phyloP scores from a whole-genome alignment of 306 rosid genomes.

The Sicyos edulis region DNA sequence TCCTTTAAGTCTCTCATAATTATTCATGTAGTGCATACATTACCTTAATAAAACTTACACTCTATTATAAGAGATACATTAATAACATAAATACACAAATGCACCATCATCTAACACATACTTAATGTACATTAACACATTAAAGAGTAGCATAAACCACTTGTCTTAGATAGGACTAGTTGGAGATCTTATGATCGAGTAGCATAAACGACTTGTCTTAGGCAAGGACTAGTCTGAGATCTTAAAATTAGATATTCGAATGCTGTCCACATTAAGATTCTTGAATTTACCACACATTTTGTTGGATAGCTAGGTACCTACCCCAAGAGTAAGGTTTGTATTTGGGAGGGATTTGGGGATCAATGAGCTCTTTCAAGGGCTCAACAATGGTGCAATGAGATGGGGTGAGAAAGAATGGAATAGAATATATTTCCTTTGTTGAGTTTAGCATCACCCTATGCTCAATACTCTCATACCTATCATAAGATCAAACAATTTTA shows the following conservation, averaged over 20 bases:
- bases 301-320: conserved; percentile 27
- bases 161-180: too few relatives aligned
- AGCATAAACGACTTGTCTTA: too few relatives aligned
- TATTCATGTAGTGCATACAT: too few relatives aligned
- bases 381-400: conserved; percentile 40
- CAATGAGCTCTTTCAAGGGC: conserved; percentile 37
- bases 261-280: conserved; percentile 40
- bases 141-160: too few relatives aligned
- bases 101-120: not conserved
- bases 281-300: conserved; percentile 33
- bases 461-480: conserved; percentile 52
- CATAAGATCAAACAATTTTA: too few relatives aligned
- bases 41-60: too few relatives aligned
- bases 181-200: too few relatives aligned
- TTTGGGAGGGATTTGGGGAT: conserved; percentile 37
- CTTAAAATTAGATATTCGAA: conserved; percentile 43
- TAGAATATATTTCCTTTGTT: conserved; percentile 42
- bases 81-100: not conserved
- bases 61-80: too few relatives aligned
- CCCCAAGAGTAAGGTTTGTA: conserved; percentile 52
- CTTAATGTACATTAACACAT: too few relatives aligned
- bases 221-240: not conserved
- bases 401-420: conserved; percentile 54
- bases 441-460: conserved; percentile 51
- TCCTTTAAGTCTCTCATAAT: not conserved